Conservation (phyloP, 345 rosid species). For the Trapa bicornis region DNA sequence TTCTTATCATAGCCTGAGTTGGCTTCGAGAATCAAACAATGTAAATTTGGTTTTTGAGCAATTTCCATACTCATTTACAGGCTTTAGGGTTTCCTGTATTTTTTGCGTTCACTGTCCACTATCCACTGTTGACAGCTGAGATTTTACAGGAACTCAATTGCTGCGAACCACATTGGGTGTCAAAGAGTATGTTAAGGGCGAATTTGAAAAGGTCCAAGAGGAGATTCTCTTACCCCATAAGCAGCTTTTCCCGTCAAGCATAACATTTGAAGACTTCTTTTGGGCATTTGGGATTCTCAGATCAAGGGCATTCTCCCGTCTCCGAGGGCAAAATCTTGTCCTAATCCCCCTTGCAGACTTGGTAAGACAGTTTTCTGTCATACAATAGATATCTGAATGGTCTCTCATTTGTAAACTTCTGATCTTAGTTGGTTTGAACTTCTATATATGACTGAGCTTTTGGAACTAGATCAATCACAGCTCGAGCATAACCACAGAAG, state of each 20-base stretch:
- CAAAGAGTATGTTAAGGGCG: conserved; percentile 48
- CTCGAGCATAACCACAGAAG: conserved; percentile 58
- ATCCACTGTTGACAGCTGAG: neutral
- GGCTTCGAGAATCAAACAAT: neutral
- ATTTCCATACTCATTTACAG: too few species aligned
- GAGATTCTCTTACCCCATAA: conserved; percentile 49
- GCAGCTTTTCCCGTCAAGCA: conserved; percentile 50
- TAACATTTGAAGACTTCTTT: conserved; percentile 52
- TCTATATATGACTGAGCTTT: neutral
- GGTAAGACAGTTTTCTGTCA: conserved; percentile 28
- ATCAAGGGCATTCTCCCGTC: conserved; percentile 82
- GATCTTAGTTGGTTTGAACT: neutral
- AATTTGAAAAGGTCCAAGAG: conserved; percentile 49
- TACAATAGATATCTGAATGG: neutral
- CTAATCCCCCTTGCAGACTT: conserved; percentile 83
- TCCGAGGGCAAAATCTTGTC: conserved; percentile 79
- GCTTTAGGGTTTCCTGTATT: neutral
- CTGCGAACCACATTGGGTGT: conserved; percentile 59
- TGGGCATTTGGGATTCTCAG: conserved; percentile 91
- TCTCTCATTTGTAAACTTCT: conserved; percentile 5
- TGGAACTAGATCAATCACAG: conserved; percentile 68
- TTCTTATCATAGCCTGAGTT: neutral
- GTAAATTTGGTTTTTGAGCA: neutral
- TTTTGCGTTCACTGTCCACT: neutral
- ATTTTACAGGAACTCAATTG: conserved; percentile 58